These are phyloP conservation scores for Mariannaea elegans DNA, from an alignment of 2,329 filamentous ascomycete species.

Conservation along the genomic window DNA sequence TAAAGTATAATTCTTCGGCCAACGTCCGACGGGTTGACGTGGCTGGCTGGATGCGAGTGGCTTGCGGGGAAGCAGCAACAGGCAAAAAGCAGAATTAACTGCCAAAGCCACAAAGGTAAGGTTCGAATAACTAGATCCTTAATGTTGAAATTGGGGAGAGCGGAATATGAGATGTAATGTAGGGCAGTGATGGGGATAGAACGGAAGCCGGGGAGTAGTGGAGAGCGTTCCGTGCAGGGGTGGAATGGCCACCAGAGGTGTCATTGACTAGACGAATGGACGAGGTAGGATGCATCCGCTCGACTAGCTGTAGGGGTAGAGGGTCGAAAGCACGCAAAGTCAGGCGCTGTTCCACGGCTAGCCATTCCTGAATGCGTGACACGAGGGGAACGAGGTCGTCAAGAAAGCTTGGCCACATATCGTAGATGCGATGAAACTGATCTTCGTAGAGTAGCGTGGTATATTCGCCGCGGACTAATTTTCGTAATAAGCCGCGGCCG, in stretches of 20 bases:
- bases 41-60: background rate
- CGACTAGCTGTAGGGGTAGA: background rate
- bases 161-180: background rate
- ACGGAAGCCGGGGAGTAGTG: conserved; percentile 9
- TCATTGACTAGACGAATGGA: too few species aligned
- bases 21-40: background rate
- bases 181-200: conserved; percentile 5
- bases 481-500: background rate
- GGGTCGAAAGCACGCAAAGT: background rate
- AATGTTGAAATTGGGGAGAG: conserved; percentile 1
- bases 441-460: background rate
- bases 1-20: background rate
- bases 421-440: conserved; percentile 6
- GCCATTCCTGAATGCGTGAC: conserved; percentile 14
- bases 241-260: background rate
- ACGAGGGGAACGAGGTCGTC: background rate
- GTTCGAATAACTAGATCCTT: background rate
- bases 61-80: background rate
- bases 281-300: background rate
- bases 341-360: background rate
- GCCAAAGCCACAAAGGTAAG: background rate
- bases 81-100: background rate
- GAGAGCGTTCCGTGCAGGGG: conserved; percentile 12
- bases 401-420: background rate
- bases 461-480: conserved; percentile 3